Conservation (phyloP, 2,329 filamentous ascomycete species). For the Alternaria brassicicola region DNA sequence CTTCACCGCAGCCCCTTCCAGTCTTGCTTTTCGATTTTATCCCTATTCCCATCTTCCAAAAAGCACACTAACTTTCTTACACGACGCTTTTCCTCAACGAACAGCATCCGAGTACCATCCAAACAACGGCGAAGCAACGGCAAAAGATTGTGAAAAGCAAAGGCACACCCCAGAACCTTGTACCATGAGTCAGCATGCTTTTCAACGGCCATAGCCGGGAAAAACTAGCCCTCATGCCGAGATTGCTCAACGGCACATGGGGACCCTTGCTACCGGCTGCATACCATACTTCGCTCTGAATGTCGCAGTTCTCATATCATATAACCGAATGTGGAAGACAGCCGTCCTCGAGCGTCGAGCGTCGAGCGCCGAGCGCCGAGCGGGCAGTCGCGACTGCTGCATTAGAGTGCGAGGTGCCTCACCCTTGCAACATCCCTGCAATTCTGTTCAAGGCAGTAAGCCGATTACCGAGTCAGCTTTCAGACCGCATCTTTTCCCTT, state of each 20-base stretch:
- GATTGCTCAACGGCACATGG: constrained; percentile 1
- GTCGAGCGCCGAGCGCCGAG: neutral
- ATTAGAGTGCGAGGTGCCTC: neutral
- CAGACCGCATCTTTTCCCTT: neutral
- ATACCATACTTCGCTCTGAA: neutral
- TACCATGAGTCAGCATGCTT: neutral
- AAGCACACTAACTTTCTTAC: neutral
- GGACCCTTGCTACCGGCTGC: neutral
- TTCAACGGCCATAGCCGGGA: neutral
- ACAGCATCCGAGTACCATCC: neutral
- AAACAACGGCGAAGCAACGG: constrained; percentile 1
- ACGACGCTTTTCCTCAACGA: neutral
- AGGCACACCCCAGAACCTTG: neutral
- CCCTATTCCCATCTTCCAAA: neutral
- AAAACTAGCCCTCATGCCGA: neutral
- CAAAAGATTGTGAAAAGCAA: neutral
- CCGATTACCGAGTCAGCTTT: neutral
- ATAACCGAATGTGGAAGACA: neutral
- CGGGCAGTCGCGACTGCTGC: neutral
- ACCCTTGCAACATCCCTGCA: neutral
- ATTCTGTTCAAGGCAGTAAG: neutral
- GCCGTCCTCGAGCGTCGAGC: neutral
- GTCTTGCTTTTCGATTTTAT: neutral
- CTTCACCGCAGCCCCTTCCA: neutral
- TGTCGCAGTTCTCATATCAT: neutral